A percentile compares a stretch with the other conserved stretches of the same genome.
Evolutionary conservation across 164 flowering plant genomes (phyloP).

Genomic region (Malania oleifera): DNA sequence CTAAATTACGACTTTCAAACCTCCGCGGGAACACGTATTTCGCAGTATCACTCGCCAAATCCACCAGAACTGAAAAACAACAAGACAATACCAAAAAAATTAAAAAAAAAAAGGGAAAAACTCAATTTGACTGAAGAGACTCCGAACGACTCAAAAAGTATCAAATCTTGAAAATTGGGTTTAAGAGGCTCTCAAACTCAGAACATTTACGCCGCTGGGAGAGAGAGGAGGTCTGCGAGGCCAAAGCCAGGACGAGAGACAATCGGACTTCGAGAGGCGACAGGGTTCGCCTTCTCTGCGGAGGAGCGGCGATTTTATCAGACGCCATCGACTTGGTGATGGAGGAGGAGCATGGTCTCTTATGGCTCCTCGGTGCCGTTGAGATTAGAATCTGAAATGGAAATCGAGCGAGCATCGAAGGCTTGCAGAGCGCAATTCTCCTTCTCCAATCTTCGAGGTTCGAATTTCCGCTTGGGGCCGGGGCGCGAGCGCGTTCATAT

Average conservation of each 20-base stretch:
- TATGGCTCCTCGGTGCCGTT: not conserved
- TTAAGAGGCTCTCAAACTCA: not conserved
- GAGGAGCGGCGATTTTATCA: constrained; percentile 6
- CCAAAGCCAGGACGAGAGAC: constrained; percentile 73
- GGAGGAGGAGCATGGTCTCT: not conserved
- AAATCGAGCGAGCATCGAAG: constrained; percentile 11
- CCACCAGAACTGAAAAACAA: constrained; percentile 49
- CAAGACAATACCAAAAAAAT: not conserved
- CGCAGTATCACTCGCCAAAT: constrained; percentile 57
- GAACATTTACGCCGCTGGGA: constrained; percentile 60
- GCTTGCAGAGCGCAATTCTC: not conserved
- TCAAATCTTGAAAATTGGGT: not conserved
- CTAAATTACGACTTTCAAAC: constrained; percentile 66
- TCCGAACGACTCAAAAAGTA: not conserved
- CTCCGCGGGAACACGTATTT: constrained; percentile 67
- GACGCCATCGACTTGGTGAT: constrained; percentile 16
- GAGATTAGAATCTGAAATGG: not conserved
- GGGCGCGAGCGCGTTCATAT: too few relatives aligned
- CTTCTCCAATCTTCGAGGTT: too few relatives aligned
- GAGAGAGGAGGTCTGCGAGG: constrained; percentile 60
- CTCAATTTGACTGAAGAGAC: not conserved
- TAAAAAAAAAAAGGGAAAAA: not conserved
- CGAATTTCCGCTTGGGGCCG: too few relatives aligned
- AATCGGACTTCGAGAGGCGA: constrained; percentile 62
- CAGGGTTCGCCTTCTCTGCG: constrained; percentile 24